phyloP scores from a whole-genome alignment of 1,139 yeast species.

The Kodamaea suecica region DNA sequence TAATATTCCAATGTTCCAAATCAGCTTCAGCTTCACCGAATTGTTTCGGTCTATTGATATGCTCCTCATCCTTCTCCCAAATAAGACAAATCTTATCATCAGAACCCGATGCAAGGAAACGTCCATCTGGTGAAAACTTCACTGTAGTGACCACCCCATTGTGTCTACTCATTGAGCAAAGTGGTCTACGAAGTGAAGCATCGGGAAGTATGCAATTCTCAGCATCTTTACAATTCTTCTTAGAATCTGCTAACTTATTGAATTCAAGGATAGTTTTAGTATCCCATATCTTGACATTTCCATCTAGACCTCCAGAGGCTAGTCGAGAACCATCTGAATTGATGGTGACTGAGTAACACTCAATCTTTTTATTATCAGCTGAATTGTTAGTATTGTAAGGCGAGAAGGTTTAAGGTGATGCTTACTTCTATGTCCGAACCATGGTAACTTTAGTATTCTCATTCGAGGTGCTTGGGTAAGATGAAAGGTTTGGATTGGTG shows the following conservation, averaged over 20 bases:
- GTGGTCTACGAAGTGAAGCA: conserved; percentile 48
- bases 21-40: conserved; percentile 59
- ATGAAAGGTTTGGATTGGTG: too few species aligned
- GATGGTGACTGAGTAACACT: conserved; percentile 79
- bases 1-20: conserved; percentile 88
- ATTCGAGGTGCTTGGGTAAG: conserved; percentile 30
- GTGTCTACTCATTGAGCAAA: conserved; percentile 81
- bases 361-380: conserved; percentile 80
- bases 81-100: conserved; percentile 89
- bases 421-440: conserved; percentile 73
- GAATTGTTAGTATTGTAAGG: conserved; percentile 13
- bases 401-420: conserved; percentile 4
- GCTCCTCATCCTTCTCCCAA: conserved; percentile 86
- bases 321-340: conserved; percentile 78
- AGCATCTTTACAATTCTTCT: conserved; percentile 1
- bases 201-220: conserved; percentile 24
- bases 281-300: conserved; percentile 90
- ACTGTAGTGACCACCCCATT: conserved; percentile 94
- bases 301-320: conserved; percentile 96
- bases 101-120: conserved; percentile 89
- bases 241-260: conserved; percentile 15
- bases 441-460: conserved; percentile 80
- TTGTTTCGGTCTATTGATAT: conserved; percentile 38
- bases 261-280: conserved; percentile 51
- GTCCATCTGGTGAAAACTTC: conserved; percentile 86